Conservation (phyloP, 306 rosid species). For the Cicer yamashitae region DNA sequence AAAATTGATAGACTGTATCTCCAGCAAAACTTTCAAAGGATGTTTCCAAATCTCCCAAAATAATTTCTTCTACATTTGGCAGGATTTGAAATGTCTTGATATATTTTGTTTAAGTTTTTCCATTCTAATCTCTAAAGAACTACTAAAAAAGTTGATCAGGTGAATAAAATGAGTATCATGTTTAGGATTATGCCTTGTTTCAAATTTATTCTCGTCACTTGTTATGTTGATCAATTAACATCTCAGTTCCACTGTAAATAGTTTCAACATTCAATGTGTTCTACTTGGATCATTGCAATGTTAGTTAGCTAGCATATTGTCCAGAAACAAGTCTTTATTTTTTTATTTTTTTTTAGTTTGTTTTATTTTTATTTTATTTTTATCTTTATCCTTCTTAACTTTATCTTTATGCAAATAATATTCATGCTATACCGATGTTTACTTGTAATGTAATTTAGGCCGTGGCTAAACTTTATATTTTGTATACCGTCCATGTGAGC, state of each 20-base stretch:
- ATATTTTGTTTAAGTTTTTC: conserved; percentile 8
- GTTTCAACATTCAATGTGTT: conserved; percentile 12
- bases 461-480: conserved; percentile 31
- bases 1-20: conserved; percentile 30
- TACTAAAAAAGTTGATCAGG: background rate
- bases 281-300: conserved; percentile 30
- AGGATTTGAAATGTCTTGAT: conserved; percentile 14
- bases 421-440: background rate
- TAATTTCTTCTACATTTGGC: background rate
- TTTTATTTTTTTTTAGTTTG: background rate
- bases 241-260: conserved; percentile 26
- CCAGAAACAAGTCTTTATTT: conserved; percentile 14
- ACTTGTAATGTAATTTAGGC: conserved; percentile 5
- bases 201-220: conserved; percentile 13
- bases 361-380: background rate
- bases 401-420: conserved; percentile 25
- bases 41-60: conserved; percentile 9
- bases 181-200: conserved; percentile 23
- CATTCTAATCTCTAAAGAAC: conserved; percentile 30
- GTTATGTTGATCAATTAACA: conserved; percentile 25
- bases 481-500: conserved; percentile 9
- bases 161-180: conserved; percentile 2
- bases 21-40: conserved; percentile 33
- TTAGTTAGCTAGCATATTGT: conserved; percentile 18
- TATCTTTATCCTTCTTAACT: background rate